phyloP scores from a whole-genome alignment of 805 yeast species.

The Starmerella roubikii region DNA sequence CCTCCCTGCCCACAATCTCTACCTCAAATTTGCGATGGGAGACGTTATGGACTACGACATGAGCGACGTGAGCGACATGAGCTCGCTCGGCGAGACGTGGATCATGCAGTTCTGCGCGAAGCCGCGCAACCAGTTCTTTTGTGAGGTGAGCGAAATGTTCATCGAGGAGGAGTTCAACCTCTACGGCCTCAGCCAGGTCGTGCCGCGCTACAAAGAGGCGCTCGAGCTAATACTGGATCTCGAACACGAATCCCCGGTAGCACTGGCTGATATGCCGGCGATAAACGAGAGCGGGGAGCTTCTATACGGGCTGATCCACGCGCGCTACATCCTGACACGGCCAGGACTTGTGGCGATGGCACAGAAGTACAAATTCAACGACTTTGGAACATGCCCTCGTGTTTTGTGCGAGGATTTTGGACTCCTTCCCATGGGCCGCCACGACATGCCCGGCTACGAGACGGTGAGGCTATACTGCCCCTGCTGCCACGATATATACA shows the following conservation, averaged over 20 bases:
- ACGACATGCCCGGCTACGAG: constrained; percentile 82
- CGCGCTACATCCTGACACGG: constrained; percentile 75
- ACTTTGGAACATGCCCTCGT: constrained; percentile 87
- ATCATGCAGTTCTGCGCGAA: constrained; percentile 63
- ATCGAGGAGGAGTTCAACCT: constrained; percentile 94
- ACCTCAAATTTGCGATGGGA: constrained; percentile 3
- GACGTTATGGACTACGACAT: constrained; percentile 13
- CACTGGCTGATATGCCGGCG: constrained; percentile 54
- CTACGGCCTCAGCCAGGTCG: constrained; percentile 73
- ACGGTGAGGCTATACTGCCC: constrained; percentile 91
- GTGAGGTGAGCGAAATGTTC: constrained; percentile 81
- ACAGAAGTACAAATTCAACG: constrained; percentile 77
- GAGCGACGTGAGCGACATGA: constrained; percentile 15
- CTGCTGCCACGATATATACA: constrained; percentile 78
- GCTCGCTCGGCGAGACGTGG: constrained; percentile 35
- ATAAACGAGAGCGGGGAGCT: constrained; percentile 85
- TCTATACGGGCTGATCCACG: constrained; percentile 86
- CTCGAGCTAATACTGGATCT: constrained; percentile 79
- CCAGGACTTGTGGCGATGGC: constrained; percentile 78
- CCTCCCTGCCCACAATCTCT: too few species aligned
- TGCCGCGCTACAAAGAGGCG: constrained; percentile 85
- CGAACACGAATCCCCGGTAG: constrained; percentile 44
- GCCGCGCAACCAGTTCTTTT: constrained; percentile 81
- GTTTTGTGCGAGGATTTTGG: constrained; percentile 82
- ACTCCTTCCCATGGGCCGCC: constrained; percentile 78